Evolutionary conservation across 441 rosid genomes (phyloP).

Genomic region (Erodium trifolium): DNA sequence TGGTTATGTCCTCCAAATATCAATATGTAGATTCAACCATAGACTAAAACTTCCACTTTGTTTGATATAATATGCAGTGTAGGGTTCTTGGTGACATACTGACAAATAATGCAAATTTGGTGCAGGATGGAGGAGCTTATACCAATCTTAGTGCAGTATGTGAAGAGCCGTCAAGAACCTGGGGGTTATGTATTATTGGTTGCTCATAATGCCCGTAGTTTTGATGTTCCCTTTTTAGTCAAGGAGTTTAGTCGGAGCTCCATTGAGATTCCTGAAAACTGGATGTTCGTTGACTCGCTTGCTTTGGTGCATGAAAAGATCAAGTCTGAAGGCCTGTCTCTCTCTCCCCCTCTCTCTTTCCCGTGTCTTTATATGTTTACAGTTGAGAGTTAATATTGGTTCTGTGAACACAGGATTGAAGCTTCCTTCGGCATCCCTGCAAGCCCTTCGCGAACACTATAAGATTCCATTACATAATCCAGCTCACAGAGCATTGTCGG

Average conservation of each 20-base stretch:
- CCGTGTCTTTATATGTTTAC: too few species aligned
- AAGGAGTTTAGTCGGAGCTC: conserved; percentile 65
- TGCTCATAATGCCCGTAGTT: conserved; percentile 70
- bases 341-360: too few species aligned
- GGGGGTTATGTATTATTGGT: conserved; percentile 56
- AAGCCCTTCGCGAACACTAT: conserved; percentile 42
- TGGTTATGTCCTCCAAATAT: background rate
- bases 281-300: conserved; percentile 60
- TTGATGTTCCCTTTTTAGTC: conserved; percentile 64
- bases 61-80: background rate
- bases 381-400: too few species aligned
- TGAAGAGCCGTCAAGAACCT: conserved; percentile 63
- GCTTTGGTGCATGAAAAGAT: conserved; percentile 53
- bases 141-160: conserved; percentile 57
- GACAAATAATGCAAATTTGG: background rate
- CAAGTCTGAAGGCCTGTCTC: conserved; percentile 30
- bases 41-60: background rate
- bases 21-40: background rate
- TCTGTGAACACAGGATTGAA: conserved; percentile 24
- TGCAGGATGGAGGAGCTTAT: conserved; percentile 77
- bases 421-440: conserved; percentile 34
- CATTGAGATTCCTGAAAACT: conserved; percentile 49
- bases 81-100: background rate
- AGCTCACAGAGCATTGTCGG: conserved; percentile 88
- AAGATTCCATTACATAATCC: conserved; percentile 35